These are phyloP conservation scores for Starmerella lactis-condensi DNA, from an alignment of 805 yeast genomes.

Conservation along the genomic window DNA sequence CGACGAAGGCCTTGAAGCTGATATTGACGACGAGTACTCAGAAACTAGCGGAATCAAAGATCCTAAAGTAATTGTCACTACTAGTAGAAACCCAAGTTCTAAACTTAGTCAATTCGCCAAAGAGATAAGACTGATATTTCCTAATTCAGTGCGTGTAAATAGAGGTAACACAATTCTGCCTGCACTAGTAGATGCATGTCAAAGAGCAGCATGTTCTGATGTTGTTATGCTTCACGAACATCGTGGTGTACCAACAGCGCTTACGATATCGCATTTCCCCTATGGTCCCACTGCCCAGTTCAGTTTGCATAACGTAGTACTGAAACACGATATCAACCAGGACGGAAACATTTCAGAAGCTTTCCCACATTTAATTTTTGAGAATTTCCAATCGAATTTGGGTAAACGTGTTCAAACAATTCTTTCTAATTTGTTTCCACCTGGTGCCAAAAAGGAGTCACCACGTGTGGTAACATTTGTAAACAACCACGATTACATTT, in stretches of 20 bases:
- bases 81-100: slow-evolving; percentile 79
- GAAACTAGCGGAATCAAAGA: slow-evolving; percentile 74
- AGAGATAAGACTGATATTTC: slow-evolving; percentile 76
- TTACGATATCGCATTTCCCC: slow-evolving; percentile 87
- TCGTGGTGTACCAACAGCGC: slow-evolving; percentile 91
- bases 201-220: slow-evolving; percentile 65
- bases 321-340: slow-evolving; percentile 78
- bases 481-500: slow-evolving; percentile 76
- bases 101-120: slow-evolving; percentile 79
- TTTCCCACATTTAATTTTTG: slow-evolving; percentile 85
- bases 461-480: slow-evolving; percentile 86
- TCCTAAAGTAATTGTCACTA: slow-evolving; percentile 80
- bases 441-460: slow-evolving; percentile 82
- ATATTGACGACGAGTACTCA: slow-evolving; percentile 78
- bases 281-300: slow-evolving; percentile 95
- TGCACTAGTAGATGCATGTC: slow-evolving; percentile 65
- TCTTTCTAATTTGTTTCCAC: slow-evolving; percentile 80
- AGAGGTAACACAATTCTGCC: slow-evolving; percentile 87
- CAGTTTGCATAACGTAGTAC: slow-evolving; percentile 81
- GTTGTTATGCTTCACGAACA: slow-evolving; percentile 80
- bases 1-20: slow-evolving; percentile 55
- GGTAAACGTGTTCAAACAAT: slow-evolving; percentile 70
- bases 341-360: slow-evolving; percentile 80
- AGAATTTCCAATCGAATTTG: slow-evolving; percentile 60
- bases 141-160: slow-evolving; percentile 72